Percentiles rank a stretch among this genome's conserved stretches.
phyloP scores from a whole-genome alignment of 176 grass and related monocot species.

The Hsuehochloa calcarea region DNA sequence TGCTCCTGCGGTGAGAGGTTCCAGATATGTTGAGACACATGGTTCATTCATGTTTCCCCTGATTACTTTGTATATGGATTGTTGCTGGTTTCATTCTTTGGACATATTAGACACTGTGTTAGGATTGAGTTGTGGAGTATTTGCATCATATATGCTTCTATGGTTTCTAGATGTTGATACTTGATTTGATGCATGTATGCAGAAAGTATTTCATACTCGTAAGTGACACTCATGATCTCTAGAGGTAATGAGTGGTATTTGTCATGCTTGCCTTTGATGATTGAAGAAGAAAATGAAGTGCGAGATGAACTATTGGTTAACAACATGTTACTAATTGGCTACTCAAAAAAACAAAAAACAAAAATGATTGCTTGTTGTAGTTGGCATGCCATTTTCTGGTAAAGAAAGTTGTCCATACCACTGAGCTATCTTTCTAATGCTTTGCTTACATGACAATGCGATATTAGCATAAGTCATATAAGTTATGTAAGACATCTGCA shows the following conservation, averaged over 20 bases:
- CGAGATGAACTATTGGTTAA: neutral
- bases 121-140: conserved; percentile 39
- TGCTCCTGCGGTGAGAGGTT: too few species aligned
- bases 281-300: neutral
- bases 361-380: too few species aligned
- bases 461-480: too few species aligned
- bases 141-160: conserved; percentile 40
- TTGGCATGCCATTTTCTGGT: neutral
- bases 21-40: too few species aligned
- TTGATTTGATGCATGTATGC: conserved; percentile 30
- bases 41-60: too few species aligned
- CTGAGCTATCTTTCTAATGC: neutral
- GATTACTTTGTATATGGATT: too few species aligned
- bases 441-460: neutral
- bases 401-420: neutral
- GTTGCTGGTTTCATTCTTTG: conserved; percentile 87
- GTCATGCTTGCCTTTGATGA: neutral
- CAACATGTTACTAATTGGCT: neutral
- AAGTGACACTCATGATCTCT: neutral
- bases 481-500: too few species aligned
- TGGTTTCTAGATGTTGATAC: conserved; percentile 26
- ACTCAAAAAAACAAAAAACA: too few species aligned
- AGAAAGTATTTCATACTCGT: conserved; percentile 30
- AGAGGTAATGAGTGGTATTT: neutral
- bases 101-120: conserved; percentile 54